phyloP scores from a whole-genome alignment of 257 asterid genomes.

The Nicotiana tabacum region DNA sequence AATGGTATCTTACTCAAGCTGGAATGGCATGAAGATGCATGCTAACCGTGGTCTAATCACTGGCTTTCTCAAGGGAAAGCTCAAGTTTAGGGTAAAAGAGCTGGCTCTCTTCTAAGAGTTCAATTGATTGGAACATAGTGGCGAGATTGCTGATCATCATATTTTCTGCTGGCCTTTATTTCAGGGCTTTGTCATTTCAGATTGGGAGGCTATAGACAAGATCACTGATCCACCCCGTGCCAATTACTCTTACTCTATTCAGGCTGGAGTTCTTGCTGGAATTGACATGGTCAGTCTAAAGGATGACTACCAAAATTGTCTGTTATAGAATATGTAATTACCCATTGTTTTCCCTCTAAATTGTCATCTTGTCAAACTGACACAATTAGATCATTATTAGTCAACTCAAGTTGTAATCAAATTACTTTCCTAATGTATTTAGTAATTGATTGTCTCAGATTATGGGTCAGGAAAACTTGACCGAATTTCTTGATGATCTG shows the following conservation, averaged over 20 bases:
- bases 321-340: background rate
- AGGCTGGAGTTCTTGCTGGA: conserved; percentile 55
- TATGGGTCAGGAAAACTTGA: conserved; percentile 25
- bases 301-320: background rate
- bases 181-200: conserved; percentile 78
- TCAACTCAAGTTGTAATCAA: background rate
- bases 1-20: conserved; percentile 37
- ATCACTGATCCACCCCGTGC: conserved; percentile 50
- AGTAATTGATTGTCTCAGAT: conserved; percentile 7
- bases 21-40: conserved; percentile 36
- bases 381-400: background rate
- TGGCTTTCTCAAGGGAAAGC: conserved; percentile 30
- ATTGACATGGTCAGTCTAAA: conserved; percentile 54
- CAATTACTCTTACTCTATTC: conserved; percentile 56
- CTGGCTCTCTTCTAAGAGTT: background rate
- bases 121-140: background rate
- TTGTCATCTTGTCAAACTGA: background rate
- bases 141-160: background rate
- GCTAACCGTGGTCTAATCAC: conserved; percentile 28
- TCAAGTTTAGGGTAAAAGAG: conserved; percentile 23
- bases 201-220: conserved; percentile 61
- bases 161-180: background rate
- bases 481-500: conserved; percentile 26
- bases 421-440: background rate
- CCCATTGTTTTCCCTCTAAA: background rate